These are phyloP conservation scores for Cystobasidium ongulense DNA, from an alignment of 768 basidiomycete genomes.

Conservation along the genomic window DNA sequence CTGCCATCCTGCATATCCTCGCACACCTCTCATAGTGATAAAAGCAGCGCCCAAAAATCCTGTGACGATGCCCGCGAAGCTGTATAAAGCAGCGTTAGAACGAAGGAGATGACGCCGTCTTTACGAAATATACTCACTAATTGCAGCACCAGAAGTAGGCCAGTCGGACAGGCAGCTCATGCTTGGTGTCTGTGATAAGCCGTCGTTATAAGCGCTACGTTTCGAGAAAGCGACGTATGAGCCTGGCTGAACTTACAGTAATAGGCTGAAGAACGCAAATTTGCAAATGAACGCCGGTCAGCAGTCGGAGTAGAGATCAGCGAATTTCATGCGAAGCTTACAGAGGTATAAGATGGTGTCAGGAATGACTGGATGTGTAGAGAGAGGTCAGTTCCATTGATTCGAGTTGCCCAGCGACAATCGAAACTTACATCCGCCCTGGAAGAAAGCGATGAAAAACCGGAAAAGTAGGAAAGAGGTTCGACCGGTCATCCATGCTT, in stretches of 20 bases:
- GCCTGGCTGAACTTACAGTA: neutral
- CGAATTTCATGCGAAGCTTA: neutral
- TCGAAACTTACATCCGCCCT: slow-evolving; percentile 42
- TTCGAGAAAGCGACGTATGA: neutral
- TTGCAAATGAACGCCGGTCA: no score
- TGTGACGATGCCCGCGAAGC: slow-evolving; percentile 32
- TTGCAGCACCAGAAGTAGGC: slow-evolving; percentile 42
- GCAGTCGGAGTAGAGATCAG: no score
- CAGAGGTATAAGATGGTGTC: slow-evolving; percentile 40
- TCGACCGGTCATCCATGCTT: slow-evolving; percentile 42
- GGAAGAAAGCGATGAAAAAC: slow-evolving; percentile 42
- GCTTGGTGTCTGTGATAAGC: slow-evolving; percentile 34
- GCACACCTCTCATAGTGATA: slow-evolving; percentile 44
- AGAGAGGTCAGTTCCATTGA: neutral
- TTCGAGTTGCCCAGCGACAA: no score
- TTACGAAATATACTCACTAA: slow-evolving; percentile 10
- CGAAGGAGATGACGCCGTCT: slow-evolving; percentile 19
- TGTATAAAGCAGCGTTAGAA: neutral
- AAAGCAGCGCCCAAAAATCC: slow-evolving; percentile 44
- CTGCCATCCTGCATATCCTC: slow-evolving; percentile 44
- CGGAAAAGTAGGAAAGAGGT: slow-evolving; percentile 41
- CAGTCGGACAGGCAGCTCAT: slow-evolving; percentile 41
- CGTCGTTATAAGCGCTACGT: neutral
- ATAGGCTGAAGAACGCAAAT: no score
- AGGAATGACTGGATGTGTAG: neutral